Evolutionary conservation across 306 rosid genomes (phyloP).

Genomic region (Acmispon strigosus): DNA sequence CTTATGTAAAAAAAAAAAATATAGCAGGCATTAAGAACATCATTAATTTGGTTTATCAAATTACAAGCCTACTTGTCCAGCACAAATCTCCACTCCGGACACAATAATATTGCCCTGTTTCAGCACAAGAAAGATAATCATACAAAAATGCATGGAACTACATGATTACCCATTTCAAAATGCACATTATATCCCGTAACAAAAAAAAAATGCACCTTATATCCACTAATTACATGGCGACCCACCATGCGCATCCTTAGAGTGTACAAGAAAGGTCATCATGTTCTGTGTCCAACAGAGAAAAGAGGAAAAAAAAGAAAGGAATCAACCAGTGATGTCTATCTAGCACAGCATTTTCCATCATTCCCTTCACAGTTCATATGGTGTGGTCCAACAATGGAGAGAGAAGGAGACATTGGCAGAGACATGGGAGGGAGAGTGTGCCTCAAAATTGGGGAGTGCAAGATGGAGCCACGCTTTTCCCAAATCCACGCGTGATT

Average conservation of each 20-base stretch:
- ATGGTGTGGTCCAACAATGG: constrained; percentile 12
- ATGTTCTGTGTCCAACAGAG: constrained; percentile 9
- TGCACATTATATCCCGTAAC: no score
- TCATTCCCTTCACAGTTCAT: constrained; percentile 7
- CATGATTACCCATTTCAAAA: neutral
- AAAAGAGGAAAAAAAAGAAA: neutral
- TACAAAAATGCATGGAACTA: neutral
- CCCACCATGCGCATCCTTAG: neutral
- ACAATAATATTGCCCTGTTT: neutral
- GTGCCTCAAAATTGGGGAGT: constrained; percentile 25
- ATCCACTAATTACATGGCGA: neutral
- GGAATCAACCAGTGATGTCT: constrained; percentile 24
- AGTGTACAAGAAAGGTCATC: constrained; percentile 10
- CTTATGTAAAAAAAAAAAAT: no score
- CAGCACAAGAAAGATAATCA: neutral
- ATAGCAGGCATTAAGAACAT: neutral
- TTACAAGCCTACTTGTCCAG: neutral
- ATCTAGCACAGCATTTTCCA: neutral
- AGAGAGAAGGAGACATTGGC: neutral
- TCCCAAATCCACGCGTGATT: constrained; percentile 27
- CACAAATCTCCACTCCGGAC: neutral
- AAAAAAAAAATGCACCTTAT: neutral
- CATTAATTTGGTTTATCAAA: neutral
- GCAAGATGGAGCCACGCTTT: neutral
- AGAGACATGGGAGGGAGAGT: neutral